Evolutionary conservation across 2,329 filamentous ascomycete genomes (phyloP).

Genomic region (Zopfia rhizophila): DNA sequence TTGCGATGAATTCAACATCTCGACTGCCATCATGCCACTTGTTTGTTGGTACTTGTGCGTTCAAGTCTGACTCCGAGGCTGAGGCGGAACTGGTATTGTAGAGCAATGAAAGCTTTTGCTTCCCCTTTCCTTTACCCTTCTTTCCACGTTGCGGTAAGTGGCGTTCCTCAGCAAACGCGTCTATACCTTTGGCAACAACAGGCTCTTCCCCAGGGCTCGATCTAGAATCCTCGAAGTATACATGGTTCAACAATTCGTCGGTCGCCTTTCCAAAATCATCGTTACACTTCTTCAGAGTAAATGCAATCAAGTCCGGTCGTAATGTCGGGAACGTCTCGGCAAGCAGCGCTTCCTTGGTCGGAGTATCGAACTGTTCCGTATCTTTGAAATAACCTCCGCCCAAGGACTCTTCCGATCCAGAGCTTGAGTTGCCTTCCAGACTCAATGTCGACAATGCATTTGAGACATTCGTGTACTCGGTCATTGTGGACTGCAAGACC

Average conservation of each 20-base stretch:
- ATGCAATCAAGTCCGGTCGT: slow-evolving; percentile 71
- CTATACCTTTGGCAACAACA: slow-evolving; percentile 74
- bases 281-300: slow-evolving; percentile 73
- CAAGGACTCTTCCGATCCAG: slow-evolving; percentile 32
- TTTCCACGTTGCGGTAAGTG: slow-evolving; percentile 52
- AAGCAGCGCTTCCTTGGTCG: slow-evolving; percentile 72
- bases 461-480: slow-evolving; percentile 62
- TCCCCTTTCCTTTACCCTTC: slow-evolving; percentile 57
- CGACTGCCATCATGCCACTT: slow-evolving; percentile 67
- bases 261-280: slow-evolving; percentile 76
- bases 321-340: slow-evolving; percentile 77
- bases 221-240: slow-evolving; percentile 77
- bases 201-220: slow-evolving; percentile 56
- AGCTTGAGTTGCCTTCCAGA: slow-evolving; percentile 28
- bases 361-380: slow-evolving; percentile 60
- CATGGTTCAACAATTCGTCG: slow-evolving; percentile 82
- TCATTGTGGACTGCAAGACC: slow-evolving; percentile 57
- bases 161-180: slow-evolving; percentile 76
- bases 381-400: slow-evolving; percentile 47
- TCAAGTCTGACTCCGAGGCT: slow-evolving; percentile 34
- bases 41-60: slow-evolving; percentile 51
- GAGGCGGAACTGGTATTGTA: slow-evolving; percentile 32
- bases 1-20: slow-evolving; percentile 70
- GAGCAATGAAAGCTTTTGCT: slow-evolving; percentile 36
- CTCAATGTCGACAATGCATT: slow-evolving; percentile 57